phyloP scores from a whole-genome alignment of 306 rosid genomes.

The Mucuna pruriens region DNA sequence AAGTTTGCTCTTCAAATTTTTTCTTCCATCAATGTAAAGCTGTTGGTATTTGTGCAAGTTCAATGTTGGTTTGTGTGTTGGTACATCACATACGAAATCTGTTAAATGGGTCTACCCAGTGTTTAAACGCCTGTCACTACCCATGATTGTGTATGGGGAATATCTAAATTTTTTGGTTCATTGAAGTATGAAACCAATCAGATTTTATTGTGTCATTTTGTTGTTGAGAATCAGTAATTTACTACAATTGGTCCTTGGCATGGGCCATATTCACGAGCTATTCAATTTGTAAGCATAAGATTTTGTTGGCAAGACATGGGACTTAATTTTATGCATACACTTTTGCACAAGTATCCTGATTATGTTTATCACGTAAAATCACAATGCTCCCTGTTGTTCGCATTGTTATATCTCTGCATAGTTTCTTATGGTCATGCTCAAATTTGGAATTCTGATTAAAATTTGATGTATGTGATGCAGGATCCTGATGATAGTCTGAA shows the following conservation, averaged over 20 bases:
- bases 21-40: not conserved
- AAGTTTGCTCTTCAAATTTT: not conserved
- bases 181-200: not conserved
- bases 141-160: not conserved
- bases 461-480: conserved; percentile 55
- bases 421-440: not conserved
- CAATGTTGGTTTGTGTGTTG: not conserved
- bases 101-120: not conserved
- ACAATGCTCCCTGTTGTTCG: not conserved
- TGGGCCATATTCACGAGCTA: not conserved
- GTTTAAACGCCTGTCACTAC: not conserved
- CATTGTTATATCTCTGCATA: conserved; percentile 6
- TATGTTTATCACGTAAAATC: not conserved
- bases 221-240: conserved; percentile 13
- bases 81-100: not conserved
- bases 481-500: conserved; percentile 97
- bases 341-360: not conserved
- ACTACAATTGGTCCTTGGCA: conserved; percentile 2
- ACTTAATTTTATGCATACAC: not conserved
- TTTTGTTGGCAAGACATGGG: conserved; percentile 22
- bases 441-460: conserved; percentile 23
- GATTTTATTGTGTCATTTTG: conserved; percentile 22
- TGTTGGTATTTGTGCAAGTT: not conserved
- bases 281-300: not conserved
- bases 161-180: not conserved